Evolutionary conservation across 805 yeast genomes (phyloP), one percentile per base, ranked within the genome.

Genomic region (Saccharomycopsis sp.): DNA sequence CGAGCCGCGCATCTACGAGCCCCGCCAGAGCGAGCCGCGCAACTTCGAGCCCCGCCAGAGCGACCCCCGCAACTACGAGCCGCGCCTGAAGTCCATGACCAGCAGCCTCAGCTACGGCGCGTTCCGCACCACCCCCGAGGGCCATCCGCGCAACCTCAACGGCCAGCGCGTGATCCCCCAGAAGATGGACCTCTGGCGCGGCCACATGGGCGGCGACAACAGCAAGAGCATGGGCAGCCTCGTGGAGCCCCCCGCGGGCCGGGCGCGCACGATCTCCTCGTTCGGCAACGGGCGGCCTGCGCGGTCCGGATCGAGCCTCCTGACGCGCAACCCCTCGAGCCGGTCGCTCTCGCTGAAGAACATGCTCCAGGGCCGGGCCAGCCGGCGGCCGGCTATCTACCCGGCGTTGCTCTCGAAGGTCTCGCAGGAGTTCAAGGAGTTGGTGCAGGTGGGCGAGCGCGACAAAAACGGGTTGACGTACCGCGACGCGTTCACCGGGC

Each of bases 401-500:
- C 97, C 98, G 1, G 98, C 99, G 0, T 65, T 89, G 66, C 73
- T 94, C 18, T 89, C 97, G 2, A 78, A 83, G 53, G 98, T 94
- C 16, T 96, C 97, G 0, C 79, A 78, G 21, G 79, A 82, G 23
- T 90, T 92, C 70, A 81, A 83, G 62, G 89, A 85, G 60, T 74
- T 83, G 21, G 79, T 91, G 34, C 81, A 81, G 21, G 68, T 88
- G 14, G 87, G 91, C 1, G 89, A 90, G 60, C 83, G 89, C 62
- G 87, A 86, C 68, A 94, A 92, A 68, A 92, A 91, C 72, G 97
- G 97, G 78, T 91, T 64, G 87, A 90, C 63, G 61, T 92, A 91
- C 71, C 87, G 95, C 68, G 95, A 91, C 67, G 85, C 97, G 0
- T 94, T 94, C 67, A 87, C 97, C 0, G 99, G 99, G 37, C 78